Conservation (phyloP, 306 rosid genomes). For the Calophaca sinica region DNA sequence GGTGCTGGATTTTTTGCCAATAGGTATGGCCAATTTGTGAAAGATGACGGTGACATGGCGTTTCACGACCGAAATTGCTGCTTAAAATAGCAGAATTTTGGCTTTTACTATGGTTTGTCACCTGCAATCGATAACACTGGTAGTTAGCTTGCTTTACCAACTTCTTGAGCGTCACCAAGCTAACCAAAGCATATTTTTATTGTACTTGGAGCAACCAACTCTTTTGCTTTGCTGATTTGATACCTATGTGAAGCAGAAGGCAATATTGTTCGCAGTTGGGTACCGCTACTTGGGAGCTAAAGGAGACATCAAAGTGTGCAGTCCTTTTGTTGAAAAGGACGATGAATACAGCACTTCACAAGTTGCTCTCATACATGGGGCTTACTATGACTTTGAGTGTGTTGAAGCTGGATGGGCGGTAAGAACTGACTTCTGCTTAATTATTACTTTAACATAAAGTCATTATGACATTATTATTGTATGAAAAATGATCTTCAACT, state of each 20-base stretch:
- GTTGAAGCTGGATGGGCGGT: slow-evolving; percentile 81
- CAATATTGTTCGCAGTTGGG: slow-evolving; percentile 55
- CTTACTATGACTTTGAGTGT: slow-evolving; percentile 53
- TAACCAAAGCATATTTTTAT: not conserved
- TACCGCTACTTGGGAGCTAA: slow-evolving; percentile 63
- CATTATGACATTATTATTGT: not conserved
- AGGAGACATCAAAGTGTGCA: slow-evolving; percentile 62
- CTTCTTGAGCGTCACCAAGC: not conserved
- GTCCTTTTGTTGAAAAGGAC: slow-evolving; percentile 60
- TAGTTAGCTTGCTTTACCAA: not conserved
- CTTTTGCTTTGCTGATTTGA: slow-evolving; percentile 21
- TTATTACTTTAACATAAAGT: not conserved
- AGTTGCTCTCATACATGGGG: slow-evolving; percentile 62
- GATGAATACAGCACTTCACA: slow-evolving; percentile 70
- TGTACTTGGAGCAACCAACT: slow-evolving; percentile 23
- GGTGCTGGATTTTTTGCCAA: too few relatives aligned
- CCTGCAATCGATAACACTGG: too few relatives aligned
- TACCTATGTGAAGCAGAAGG: slow-evolving; percentile 54
- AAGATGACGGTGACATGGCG: too few relatives aligned
- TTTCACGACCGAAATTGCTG: too few relatives aligned
- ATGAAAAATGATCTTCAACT: slow-evolving; percentile 26
- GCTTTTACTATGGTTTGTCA: too few relatives aligned
- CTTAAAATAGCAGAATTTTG: too few relatives aligned
- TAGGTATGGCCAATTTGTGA: too few relatives aligned
- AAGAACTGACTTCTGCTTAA: slow-evolving; percentile 1